Evolutionary conservation across 2,329 filamentous ascomycete genomes (phyloP).

Genomic region (Dothidotthia symphoricarpi): DNA sequence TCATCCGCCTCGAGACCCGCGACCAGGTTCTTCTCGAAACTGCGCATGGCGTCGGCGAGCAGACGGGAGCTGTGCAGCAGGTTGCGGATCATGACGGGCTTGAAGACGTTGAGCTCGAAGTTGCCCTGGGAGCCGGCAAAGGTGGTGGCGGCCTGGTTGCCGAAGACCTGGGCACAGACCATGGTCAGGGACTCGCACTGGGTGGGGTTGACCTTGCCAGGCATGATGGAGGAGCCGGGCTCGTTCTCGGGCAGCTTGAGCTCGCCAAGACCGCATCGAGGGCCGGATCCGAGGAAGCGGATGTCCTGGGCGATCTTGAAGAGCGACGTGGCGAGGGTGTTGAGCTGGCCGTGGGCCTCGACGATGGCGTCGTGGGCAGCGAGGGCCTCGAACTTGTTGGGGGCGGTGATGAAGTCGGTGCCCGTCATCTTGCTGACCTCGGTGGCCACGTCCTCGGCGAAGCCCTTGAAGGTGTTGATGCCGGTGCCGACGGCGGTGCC

Average conservation of each 20-base stretch:
- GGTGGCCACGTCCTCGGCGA: constrained; percentile 86
- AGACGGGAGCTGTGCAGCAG: constrained; percentile 88
- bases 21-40: constrained; percentile 92
- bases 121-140: constrained; percentile 96
- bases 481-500: constrained; percentile 96
- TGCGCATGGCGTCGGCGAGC: constrained; percentile 86
- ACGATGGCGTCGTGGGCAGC: constrained; percentile 95
- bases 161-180: constrained; percentile 96
- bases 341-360: constrained; percentile 88
- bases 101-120: constrained; percentile 99
- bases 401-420: constrained; percentile 89
- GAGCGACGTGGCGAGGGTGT: constrained; percentile 85
- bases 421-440: constrained; percentile 93
- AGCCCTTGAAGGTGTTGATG: constrained; percentile 95
- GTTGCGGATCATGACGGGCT: constrained; percentile 94
- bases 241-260: constrained; percentile 95
- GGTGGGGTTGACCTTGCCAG: constrained; percentile 98
- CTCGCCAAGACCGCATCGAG: constrained; percentile 93
- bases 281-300: constrained; percentile 92
- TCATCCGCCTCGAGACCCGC: constrained; percentile 88
- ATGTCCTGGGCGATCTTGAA: constrained; percentile 99
- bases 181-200: constrained; percentile 98
- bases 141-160: constrained; percentile 90
- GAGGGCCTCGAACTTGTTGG: constrained; percentile 98
- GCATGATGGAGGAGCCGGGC: constrained; percentile 97